Conservation (phyloP, 345 rosid species). For the Raphanus raphanistrum region DNA sequence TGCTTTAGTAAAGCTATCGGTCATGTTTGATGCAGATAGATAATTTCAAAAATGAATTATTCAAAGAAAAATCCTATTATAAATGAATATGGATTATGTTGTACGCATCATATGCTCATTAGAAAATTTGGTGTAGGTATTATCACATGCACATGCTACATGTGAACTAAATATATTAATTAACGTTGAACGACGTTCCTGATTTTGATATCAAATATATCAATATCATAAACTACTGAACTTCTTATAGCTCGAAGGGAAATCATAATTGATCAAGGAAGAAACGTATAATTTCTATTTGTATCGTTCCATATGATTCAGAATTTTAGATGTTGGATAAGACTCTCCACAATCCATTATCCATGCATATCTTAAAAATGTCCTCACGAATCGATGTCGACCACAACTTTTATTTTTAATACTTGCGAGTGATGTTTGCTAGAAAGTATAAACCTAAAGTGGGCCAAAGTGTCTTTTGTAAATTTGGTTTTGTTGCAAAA, state of each 20-base stretch:
- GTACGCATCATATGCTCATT: slow-evolving; percentile 23
- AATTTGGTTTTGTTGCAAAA: slow-evolving; percentile 19
- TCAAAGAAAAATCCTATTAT: neutral
- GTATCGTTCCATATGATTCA: neutral
- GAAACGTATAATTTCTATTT: neutral
- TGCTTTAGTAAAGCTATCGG: too few species aligned
- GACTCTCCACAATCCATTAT: slow-evolving; percentile 4
- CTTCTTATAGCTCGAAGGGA: neutral
- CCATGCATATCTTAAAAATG: slow-evolving; percentile 22
- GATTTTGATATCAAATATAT: neutral
- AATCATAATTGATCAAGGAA: neutral
- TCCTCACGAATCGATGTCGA: slow-evolving; percentile 30
- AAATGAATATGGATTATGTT: slow-evolving; percentile 1
- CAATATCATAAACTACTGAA: slow-evolving; percentile 2
- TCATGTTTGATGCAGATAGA: too few species aligned
- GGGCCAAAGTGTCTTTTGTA: slow-evolving; percentile 21
- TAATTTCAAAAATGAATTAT: neutral
- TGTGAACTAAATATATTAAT: slow-evolving; percentile 9
- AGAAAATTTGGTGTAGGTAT: neutral
- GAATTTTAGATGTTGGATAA: slow-evolving; percentile 10
- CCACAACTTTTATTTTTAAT: slow-evolving; percentile 21
- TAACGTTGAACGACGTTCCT: neutral
- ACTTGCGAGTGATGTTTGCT: slow-evolving; percentile 15
- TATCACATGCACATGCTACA: slow-evolving; percentile 10
- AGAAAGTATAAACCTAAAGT: slow-evolving; percentile 27